These are phyloP conservation scores for Taphrina deformans DNA, from an alignment of 1,139 yeast genomes.

Conservation along the genomic window DNA sequence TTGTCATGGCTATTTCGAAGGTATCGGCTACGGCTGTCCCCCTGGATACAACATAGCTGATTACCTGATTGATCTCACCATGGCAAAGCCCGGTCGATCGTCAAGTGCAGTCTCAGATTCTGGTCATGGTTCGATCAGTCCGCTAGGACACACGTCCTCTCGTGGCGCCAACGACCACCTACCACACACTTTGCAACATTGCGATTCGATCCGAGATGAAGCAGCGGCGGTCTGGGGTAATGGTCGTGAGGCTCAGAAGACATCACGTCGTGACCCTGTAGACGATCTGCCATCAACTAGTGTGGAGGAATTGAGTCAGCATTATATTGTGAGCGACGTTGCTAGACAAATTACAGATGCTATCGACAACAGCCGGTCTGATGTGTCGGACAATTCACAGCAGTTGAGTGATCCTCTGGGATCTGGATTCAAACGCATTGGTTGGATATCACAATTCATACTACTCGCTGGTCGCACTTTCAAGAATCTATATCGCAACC, in stretches of 20 bases:
- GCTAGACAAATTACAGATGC: neutral
- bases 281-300: neutral
- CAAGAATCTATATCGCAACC: constrained; percentile 88
- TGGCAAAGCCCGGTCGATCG: constrained; percentile 47
- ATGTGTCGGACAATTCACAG: neutral
- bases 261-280: neutral
- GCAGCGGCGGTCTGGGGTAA: constrained; percentile 24
- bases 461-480: constrained; percentile 83
- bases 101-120: neutral
- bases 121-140: neutral
- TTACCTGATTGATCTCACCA: constrained; percentile 84
- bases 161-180: neutral
- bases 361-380: neutral
- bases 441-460: constrained; percentile 48
- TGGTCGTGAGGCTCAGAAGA: neutral
- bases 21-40: constrained; percentile 80
- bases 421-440: constrained; percentile 17
- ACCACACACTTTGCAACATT: constrained; percentile 10
- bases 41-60: constrained; percentile 91
- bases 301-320: neutral
- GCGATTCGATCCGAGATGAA: constrained; percentile 15
- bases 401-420: constrained; percentile 18
- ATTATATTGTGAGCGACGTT: constrained; percentile 9
- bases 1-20: constrained; percentile 70
- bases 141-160: neutral